phyloP scores from a whole-genome alignment of 1,139 yeast species.

The Blastobotrys apis region DNA sequence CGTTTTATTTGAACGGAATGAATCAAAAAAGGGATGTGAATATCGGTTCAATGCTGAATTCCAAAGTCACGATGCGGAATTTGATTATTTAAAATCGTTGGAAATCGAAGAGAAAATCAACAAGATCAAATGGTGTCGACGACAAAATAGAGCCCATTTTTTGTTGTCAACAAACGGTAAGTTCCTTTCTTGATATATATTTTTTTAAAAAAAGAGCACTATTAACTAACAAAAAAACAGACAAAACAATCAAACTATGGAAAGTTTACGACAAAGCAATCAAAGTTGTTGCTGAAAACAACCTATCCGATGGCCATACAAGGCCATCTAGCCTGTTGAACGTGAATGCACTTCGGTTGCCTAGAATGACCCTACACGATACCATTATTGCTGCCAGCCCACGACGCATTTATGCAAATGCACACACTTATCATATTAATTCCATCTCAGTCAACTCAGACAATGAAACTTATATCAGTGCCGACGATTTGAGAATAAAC shows the following conservation, averaged over 20 bases:
- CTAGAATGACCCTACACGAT: conserved; percentile 86
- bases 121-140: conserved; percentile 92
- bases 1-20: conserved; percentile 88
- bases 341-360: conserved; percentile 56
- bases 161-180: conserved; percentile 69
- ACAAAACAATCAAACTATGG: conserved; percentile 97
- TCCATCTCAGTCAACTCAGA: conserved; percentile 93
- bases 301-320: conserved; percentile 48
- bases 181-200: too few species aligned
- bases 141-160: conserved; percentile 84
- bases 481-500: conserved; percentile 93
- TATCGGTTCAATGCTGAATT: conserved; percentile 95
- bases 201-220: neutral
- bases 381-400: conserved; percentile 95
- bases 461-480: conserved; percentile 89
- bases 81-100: conserved; percentile 89
- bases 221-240: conserved; percentile 32
- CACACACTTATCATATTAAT: conserved; percentile 97
- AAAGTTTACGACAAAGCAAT: conserved; percentile 89
- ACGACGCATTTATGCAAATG: conserved; percentile 84
- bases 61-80: conserved; percentile 98
- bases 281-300: conserved; percentile 87
- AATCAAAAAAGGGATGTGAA: conserved; percentile 77
- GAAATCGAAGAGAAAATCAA: conserved; percentile 98
- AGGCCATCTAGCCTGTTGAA: conserved; percentile 29